phyloP scores from a whole-genome alignment of 768 basidiomycete genomes.

The Tubosaeta sp. region DNA sequence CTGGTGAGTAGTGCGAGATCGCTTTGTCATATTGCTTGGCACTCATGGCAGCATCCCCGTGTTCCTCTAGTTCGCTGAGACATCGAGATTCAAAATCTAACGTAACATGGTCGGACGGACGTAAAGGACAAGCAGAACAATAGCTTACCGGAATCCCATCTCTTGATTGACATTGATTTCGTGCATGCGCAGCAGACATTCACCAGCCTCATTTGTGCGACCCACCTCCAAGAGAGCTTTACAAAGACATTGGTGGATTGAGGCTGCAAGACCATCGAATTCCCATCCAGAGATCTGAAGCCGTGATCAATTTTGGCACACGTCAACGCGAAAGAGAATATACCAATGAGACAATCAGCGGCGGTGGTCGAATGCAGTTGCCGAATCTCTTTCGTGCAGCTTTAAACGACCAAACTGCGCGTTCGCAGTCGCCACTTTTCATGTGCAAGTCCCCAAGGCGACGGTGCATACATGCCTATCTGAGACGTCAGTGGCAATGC shows the following conservation, averaged over 20 bases:
- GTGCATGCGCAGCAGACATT: not conserved
- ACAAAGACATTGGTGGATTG: not conserved
- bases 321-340: not conserved
- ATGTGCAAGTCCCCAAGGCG: not conserved
- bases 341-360: not conserved
- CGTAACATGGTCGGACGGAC: no score
- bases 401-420: not conserved
- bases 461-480: conserved; percentile 8
- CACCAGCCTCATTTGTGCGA: not conserved
- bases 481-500: not conserved
- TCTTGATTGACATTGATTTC: not conserved
- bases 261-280: not conserved
- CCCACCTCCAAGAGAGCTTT: not conserved
- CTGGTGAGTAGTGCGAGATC: not conserved
- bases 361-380: not conserved
- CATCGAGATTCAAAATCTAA: not conserved
- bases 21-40: not conserved
- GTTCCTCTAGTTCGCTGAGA: no score
- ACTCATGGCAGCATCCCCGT: not conserved
- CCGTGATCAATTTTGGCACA: not conserved
- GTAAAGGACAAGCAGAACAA: not conserved
- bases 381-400: not conserved
- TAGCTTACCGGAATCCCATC: not conserved
- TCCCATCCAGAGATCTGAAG: conserved; percentile 8
- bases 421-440: not conserved